Base-by-base conservation (phyloP, 176 grass and related monocot species). In the Pharus latifolius region DNA sequence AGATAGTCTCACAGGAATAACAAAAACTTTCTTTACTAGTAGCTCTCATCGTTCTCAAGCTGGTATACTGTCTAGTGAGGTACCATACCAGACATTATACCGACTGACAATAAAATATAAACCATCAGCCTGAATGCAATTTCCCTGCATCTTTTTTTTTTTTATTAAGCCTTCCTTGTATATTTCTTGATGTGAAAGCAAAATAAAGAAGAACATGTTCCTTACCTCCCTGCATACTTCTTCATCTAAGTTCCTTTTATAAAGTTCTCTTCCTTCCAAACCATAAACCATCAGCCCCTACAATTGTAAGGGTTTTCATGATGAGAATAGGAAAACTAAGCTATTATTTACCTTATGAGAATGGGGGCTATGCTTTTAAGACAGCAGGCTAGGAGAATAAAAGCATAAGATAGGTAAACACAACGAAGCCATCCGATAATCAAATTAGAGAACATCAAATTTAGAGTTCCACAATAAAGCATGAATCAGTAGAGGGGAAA, bases 271-370 rank as follows among this genome's bases (percentile, higher is more conserved):
- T 17, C 95, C 95, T 85, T 83, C 72, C 67, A 74, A 81, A 69
- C 95, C 95, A 69, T 98, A 98, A 78, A 98, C 90, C 56, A 91
- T 46, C 67, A 98, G 66, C 10, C 95, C 95, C 95, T 98, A 65
- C 65, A 98, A 71, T 34, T 41, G 20, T 43, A 82, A 75, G 43
- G 31, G 48, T 44, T 18, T 23, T 46, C 22, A 33, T 49, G 18
- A 78, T 77, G 53, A 88, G 20, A 61, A 31, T 15, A 16, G 20
- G n/a, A 53, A 63, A 67, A 33, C 10, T 14, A 29, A 50, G 32
- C 69, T 18, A 44, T 76, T 41, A 78, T 60, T 62, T 64, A 61
- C 3, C 18, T 26, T 26, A 77, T 65, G 22, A 82, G 28, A 60
- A 47, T 38, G 55, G 31, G 26, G 42, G 17, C 35, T 45, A 14